phyloP scores from a whole-genome alignment of 1,284 basidiomycete genomes.

The Papiliotrema nemorosa region DNA sequence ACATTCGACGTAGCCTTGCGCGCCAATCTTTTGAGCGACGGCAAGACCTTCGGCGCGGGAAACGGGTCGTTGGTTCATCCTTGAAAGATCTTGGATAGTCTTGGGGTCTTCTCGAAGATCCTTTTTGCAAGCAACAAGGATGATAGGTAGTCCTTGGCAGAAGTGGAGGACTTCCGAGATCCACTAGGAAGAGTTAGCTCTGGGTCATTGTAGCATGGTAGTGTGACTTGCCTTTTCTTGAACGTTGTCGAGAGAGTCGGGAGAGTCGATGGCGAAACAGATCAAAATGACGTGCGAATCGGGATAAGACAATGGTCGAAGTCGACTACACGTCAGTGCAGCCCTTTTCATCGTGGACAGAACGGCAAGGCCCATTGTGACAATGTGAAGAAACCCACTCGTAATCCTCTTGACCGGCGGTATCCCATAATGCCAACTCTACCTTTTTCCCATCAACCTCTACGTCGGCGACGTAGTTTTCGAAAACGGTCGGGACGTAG shows the following conservation, averaged over 20 bases:
- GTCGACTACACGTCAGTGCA: conserved; percentile 59
- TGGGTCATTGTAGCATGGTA: neutral
- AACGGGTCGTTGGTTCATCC: conserved; percentile 77
- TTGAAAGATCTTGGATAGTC: conserved; percentile 73
- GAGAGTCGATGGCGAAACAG: conserved; percentile 88
- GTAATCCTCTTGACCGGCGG: no score
- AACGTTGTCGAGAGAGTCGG: conserved; percentile 89
- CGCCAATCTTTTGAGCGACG: conserved; percentile 82
- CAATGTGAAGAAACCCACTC: conserved; percentile 43
- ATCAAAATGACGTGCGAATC: conserved; percentile 92
- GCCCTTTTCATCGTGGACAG: conserved; percentile 40
- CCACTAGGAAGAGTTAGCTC: conserved; percentile 58
- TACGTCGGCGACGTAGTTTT: conserved; percentile 78
- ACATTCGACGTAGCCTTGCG: conserved; percentile 85
- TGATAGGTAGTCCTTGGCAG: conserved; percentile 78
- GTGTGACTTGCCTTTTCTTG: conserved; percentile 77
- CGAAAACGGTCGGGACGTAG: conserved; percentile 89
- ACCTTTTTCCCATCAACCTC: conserved; percentile 89
- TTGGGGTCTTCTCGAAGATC: conserved; percentile 75
- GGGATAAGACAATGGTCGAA: conserved; percentile 84
- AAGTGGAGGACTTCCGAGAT: conserved; percentile 92
- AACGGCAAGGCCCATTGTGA: neutral
- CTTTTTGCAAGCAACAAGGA: conserved; percentile 91
- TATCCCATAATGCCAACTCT: conserved; percentile 93
- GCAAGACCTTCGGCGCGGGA: conserved; percentile 68